These are phyloP conservation scores for Cystobasidium slooffiae DNA, from an alignment of 1,284 basidiomycete species.

Conservation along the genomic window DNA sequence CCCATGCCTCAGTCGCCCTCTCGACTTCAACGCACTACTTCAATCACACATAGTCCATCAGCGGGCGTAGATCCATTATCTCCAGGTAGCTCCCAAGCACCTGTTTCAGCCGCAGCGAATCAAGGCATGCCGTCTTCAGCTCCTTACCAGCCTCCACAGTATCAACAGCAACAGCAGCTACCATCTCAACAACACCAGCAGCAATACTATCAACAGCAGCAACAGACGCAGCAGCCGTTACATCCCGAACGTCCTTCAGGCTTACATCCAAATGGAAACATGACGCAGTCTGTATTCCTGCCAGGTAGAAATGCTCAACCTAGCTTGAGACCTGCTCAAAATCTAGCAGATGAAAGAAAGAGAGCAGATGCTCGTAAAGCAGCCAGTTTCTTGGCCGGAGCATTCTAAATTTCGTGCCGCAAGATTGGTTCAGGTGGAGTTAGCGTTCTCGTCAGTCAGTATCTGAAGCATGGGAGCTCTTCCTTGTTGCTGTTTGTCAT, in stretches of 20 bases:
- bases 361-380: conserved; percentile 44
- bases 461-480: not conserved
- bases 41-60: not conserved
- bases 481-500: not conserved
- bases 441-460: too few species aligned
- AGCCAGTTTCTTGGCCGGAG: conserved; percentile 41
- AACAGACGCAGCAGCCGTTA: not conserved
- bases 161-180: not conserved
- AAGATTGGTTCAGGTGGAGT: too few species aligned
- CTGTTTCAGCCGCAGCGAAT: not conserved
- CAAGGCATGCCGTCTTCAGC: not conserved
- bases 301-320: conserved; percentile 38
- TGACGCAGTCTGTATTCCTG: conserved; percentile 40
- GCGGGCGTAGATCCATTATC: conserved; percentile 4
- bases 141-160: not conserved
- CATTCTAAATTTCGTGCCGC: conserved; percentile 41
- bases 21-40: not conserved
- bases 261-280: not conserved
- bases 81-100: not conserved
- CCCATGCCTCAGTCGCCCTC: not conserved
- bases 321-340: conserved; percentile 14
- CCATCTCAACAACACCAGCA: not conserved
- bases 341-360: conserved; percentile 37
- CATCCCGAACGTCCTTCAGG: too few species aligned
- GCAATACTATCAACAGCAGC: not conserved